These are phyloP conservation scores for Malassezia obtusa DNA, from an alignment of 1,284 basidiomycete genomes.

Conservation along the genomic window DNA sequence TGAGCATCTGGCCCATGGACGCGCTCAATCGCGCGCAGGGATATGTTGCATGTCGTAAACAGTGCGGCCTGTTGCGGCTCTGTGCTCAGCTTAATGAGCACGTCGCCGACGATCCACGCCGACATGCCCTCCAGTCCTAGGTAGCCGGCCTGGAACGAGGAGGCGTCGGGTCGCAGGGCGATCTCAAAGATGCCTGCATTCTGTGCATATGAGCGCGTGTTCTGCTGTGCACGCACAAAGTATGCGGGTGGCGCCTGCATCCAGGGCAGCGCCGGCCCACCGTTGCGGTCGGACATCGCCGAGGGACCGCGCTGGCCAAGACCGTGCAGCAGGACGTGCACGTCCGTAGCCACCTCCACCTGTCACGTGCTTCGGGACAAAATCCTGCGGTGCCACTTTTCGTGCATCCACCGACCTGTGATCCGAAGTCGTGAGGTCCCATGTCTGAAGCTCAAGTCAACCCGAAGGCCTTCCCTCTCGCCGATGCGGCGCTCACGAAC, in stretches of 20 bases:
- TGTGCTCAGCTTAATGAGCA: constrained; percentile 33
- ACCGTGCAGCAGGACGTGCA: too few species aligned
- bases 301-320: too few species aligned
- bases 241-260: neutral
- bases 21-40: neutral
- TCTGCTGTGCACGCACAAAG: neutral
- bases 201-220: neutral
- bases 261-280: neutral
- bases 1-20: neutral
- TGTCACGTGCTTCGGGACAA: neutral
- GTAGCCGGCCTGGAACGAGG: constrained; percentile 45
- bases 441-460: constrained; percentile 47
- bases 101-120: constrained; percentile 42
- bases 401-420: constrained; percentile 16
- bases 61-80: neutral
- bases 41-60: neutral
- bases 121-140: constrained; percentile 34
- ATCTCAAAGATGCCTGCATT: constrained; percentile 47
- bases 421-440: constrained; percentile 23
- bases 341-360: too few species aligned
- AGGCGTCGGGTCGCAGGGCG: constrained; percentile 31
- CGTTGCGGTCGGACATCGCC: too few species aligned
- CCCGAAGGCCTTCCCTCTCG: constrained; percentile 85
- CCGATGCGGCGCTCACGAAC: constrained; percentile 81
- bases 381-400: neutral